Evolutionary conservation across 2,329 filamentous ascomycete species (phyloP).

Genomic region (Mycocentrospora acerina): DNA sequence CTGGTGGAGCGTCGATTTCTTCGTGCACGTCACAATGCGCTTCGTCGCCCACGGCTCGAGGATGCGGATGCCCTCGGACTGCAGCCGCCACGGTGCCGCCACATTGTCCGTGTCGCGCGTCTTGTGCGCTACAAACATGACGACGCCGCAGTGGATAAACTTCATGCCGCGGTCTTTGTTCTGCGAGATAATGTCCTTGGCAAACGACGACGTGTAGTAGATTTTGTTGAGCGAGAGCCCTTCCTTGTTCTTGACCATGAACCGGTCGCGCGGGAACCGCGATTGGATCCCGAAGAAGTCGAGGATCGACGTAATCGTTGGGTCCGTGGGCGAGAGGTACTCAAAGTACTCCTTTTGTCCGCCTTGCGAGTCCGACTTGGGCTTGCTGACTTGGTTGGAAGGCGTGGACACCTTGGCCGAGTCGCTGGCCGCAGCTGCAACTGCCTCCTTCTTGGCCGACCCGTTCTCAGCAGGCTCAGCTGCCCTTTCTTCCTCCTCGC

Average conservation of each 20-base stretch:
- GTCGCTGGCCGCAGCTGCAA: constrained; percentile 16
- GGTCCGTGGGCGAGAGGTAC: constrained; percentile 73
- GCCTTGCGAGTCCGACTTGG: constrained; percentile 53
- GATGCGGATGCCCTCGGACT: constrained; percentile 89
- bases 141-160: constrained; percentile 94
- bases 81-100: constrained; percentile 89
- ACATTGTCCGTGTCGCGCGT: constrained; percentile 98
- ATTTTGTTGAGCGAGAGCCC: constrained; percentile 90
- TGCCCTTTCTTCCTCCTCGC: constrained; percentile 22
- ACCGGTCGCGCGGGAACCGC: constrained; percentile 85
- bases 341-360: constrained; percentile 85
- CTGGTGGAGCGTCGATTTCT: constrained; percentile 73
- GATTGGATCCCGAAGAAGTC: constrained; percentile 82
- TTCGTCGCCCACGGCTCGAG: constrained; percentile 87
- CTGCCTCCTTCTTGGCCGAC: constrained; percentile 4
- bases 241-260: constrained; percentile 91
- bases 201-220: constrained; percentile 88
- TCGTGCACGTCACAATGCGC: constrained; percentile 74
- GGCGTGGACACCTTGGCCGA: constrained; percentile 11
- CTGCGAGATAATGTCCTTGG: constrained; percentile 78
- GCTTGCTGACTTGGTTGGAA: constrained; percentile 24
- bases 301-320: constrained; percentile 75
- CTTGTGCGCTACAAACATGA: constrained; percentile 71
- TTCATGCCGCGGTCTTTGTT: constrained; percentile 93
- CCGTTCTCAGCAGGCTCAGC: constrained; percentile 15